These are phyloP conservation scores for Leccinum broughii DNA, from an alignment of 768 basidiomycete species.

Conservation along the genomic window DNA sequence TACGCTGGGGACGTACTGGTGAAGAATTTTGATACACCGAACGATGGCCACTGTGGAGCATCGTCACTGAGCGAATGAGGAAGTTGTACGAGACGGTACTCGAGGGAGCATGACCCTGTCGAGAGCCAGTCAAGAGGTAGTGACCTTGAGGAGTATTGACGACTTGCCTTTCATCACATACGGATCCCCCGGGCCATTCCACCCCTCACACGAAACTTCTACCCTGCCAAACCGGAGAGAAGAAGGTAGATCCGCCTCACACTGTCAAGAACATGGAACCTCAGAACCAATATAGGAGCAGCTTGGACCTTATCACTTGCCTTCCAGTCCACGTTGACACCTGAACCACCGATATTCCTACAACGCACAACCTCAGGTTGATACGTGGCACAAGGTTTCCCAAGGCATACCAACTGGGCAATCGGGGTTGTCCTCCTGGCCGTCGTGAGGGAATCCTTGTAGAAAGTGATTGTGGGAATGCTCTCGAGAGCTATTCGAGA, in stretches of 20 bases:
- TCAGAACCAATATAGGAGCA: slow-evolving; percentile 11
- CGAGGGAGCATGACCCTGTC: slow-evolving; percentile 82
- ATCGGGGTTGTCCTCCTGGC: slow-evolving; percentile 68
- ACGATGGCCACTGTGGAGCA: slow-evolving; percentile 7
- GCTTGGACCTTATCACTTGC: slow-evolving; percentile 39
- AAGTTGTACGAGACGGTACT: slow-evolving; percentile 78
- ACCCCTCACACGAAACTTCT: slow-evolving; percentile 90
- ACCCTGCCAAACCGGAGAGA: slow-evolving; percentile 81
- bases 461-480: slow-evolving; percentile 78
- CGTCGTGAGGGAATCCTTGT: slow-evolving; percentile 63
- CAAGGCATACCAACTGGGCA: slow-evolving; percentile 78
- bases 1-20: slow-evolving; percentile 16
- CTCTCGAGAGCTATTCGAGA: slow-evolving; percentile 70
- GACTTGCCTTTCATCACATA: slow-evolving; percentile 79
- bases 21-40: slow-evolving; percentile 20
- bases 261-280: slow-evolving; percentile 44
- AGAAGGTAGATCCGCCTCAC: slow-evolving; percentile 87
- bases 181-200: slow-evolving; percentile 77
- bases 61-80: slow-evolving; percentile 39
- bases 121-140: slow-evolving; percentile 2
- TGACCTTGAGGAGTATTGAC: not conserved
- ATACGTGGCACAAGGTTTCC: slow-evolving; percentile 73
- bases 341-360: slow-evolving; percentile 72
- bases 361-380: slow-evolving; percentile 87
- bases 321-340: slow-evolving; percentile 89